Percentiles rank a stretch among this genome's conserved stretches.
phyloP scores from a whole-genome alignment of 768 basidiomycete genomes.

The Grammothele lineata region DNA sequence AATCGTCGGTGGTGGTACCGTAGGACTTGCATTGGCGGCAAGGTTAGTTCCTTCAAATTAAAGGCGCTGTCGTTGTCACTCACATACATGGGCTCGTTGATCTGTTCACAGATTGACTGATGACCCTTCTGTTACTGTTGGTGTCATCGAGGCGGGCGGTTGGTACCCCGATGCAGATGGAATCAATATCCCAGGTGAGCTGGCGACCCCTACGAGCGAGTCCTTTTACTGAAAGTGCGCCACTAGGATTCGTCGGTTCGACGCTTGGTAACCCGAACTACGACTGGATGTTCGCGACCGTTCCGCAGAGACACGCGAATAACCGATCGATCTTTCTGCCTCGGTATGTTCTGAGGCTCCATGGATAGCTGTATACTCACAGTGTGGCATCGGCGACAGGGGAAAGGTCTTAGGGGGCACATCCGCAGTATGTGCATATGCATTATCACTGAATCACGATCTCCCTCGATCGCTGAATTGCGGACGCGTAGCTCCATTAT shows the following conservation, averaged over 20 bases:
- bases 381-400: no score
- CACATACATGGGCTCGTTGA: no score
- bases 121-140: constrained; percentile 22
- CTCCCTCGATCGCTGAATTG: constrained; percentile 29
- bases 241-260: background rate
- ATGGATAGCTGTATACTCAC: no score
- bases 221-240: background rate
- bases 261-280: constrained; percentile 28
- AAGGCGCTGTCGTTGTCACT: no score
- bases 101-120: constrained; percentile 20
- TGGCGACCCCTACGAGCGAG: background rate
- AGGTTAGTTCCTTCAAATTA: constrained; percentile 4
- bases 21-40: constrained; percentile 12
- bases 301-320: constrained; percentile 34
- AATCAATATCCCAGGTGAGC: background rate
- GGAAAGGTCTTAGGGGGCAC: no score
- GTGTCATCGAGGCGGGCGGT: constrained; percentile 29
- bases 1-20: constrained; percentile 16
- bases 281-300: constrained; percentile 50
- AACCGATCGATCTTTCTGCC: no score
- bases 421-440: no score
- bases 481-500: no score
- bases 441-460: no score
- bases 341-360: no score
- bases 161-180: constrained; percentile 13